Conservation (phyloP, 495 filamentous ascomycete genomes). For the Neurospora sp. region DNA sequence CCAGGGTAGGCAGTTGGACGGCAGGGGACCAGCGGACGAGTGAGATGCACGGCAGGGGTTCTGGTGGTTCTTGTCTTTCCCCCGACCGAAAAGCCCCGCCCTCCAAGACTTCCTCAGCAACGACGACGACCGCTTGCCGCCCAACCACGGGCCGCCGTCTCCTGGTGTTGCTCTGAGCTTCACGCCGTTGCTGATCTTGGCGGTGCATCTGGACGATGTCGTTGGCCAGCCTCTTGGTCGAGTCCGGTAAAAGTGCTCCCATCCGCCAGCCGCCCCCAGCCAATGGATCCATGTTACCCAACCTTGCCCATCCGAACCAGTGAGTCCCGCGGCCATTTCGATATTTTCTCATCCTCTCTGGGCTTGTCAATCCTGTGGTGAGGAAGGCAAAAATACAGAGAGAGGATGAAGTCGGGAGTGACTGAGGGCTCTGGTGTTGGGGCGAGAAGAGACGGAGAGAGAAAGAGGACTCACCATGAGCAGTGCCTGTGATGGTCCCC, state of each 20-base stretch:
- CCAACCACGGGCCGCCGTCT: conserved; percentile 19
- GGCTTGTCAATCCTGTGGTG: background rate
- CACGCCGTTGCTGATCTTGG: background rate
- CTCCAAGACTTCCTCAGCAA: background rate
- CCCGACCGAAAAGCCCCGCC: background rate
- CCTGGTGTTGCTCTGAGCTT: conserved; percentile 5
- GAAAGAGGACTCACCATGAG: background rate
- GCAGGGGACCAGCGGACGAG: conserved; percentile 4
- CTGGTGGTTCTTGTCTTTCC: background rate
- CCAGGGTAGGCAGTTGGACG: conserved; percentile 13
- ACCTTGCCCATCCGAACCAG: background rate
- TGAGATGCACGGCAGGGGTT: background rate
- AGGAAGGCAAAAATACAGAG: background rate
- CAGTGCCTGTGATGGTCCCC: background rate
- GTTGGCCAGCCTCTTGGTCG: conserved; percentile 9
- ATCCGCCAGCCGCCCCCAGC: conserved; percentile 13
- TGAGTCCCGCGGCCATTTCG: conserved; percentile 5
- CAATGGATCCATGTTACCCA: conserved; percentile 12
- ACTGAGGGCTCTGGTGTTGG: background rate
- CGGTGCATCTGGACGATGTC: conserved; percentile 7
- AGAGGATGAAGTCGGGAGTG: background rate
- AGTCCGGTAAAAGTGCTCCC: conserved; percentile 20
- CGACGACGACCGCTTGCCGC: conserved; percentile 11
- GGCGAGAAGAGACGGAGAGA: background rate
- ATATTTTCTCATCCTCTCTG: background rate